A percentile compares a stretch with the other conserved stretches of the same genome.
Conservation (phyloP, 768 basidiomycete species). For the Hygrophoropsis aurantiaca region DNA sequence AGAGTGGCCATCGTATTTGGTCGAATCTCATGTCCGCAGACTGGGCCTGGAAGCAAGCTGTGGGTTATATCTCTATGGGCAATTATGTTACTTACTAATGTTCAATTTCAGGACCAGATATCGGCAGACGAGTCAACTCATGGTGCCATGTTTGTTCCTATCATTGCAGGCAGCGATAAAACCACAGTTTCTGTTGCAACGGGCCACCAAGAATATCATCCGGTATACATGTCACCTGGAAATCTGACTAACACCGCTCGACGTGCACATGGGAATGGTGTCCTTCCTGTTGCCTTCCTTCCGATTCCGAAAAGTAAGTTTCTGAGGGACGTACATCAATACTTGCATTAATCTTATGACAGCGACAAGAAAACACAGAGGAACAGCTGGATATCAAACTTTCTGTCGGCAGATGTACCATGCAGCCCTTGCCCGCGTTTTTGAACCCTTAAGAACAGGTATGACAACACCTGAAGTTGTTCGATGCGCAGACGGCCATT, state of each 20-base stretch:
- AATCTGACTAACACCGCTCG: conserved; percentile 17
- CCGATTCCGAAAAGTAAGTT: conserved; percentile 29
- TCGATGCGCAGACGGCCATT: conserved; percentile 32
- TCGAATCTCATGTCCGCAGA: conserved; percentile 36
- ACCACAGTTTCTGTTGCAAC: conserved; percentile 42
- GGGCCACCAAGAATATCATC: conserved; percentile 39
- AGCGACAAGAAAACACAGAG: conserved; percentile 5
- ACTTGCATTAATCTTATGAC: conserved; percentile 2
- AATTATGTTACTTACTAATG: neutral
- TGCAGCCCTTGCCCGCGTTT: conserved; percentile 23
- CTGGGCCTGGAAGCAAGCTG: conserved; percentile 35
- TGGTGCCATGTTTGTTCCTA: conserved; percentile 30
- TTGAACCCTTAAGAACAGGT: conserved; percentile 16
- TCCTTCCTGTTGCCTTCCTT: conserved; percentile 24
- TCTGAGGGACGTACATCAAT: neutral
- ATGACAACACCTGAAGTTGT: conserved; percentile 29
- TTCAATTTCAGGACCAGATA: conserved; percentile 20
- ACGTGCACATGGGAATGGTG: conserved; percentile 18
- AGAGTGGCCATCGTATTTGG: conserved; percentile 16
- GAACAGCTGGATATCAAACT: conserved; percentile 8
- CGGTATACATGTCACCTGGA: conserved; percentile 31
- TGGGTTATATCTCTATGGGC: conserved; percentile 13
- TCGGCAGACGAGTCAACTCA: conserved; percentile 18
- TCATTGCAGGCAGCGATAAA: conserved; percentile 40
- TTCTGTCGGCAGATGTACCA: conserved; percentile 30